phyloP scores from a whole-genome alignment of 345 rosid species.

The Rhodamnia argentea region DNA sequence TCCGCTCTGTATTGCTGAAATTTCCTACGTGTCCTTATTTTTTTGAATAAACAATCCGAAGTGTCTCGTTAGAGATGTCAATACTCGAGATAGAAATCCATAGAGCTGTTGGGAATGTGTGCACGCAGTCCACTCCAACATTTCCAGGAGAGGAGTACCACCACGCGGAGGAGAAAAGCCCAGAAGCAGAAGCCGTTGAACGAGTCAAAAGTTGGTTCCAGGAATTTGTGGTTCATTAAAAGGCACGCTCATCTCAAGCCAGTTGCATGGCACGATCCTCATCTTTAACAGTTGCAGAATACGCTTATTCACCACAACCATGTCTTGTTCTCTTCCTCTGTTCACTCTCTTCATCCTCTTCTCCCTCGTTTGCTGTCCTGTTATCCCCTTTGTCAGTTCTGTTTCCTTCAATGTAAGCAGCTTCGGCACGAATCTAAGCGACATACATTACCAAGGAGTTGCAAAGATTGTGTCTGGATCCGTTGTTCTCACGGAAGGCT shows the following conservation, averaged over 20 bases:
- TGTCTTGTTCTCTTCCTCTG: not conserved
- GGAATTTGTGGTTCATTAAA: not conserved
- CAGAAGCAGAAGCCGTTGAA: not conserved
- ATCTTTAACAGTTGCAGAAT: not conserved
- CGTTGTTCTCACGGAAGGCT: too few species aligned
- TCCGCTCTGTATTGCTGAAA: not conserved
- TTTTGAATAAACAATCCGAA: not conserved
- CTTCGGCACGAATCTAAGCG: not conserved
- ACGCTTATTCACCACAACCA: not conserved
- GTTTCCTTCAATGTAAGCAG: not conserved
- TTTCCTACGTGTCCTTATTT: not conserved
- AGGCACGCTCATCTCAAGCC: not conserved
- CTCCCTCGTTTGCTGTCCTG: not conserved
- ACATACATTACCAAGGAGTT: not conserved
- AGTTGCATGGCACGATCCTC: not conserved
- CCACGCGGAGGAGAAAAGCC: too few species aligned
- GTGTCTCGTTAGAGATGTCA: not conserved
- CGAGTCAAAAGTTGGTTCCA: not conserved
- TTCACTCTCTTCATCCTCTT: not conserved
- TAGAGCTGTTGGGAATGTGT: not conserved
- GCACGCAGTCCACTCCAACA: not conserved
- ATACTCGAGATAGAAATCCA: not conserved
- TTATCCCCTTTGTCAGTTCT: not conserved
- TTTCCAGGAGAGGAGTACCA: not conserved
- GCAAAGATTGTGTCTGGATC: accelerated